Evolutionary conservation across 192 early-diverging fungal species (phyloP).

Genomic region (Phycomyces blakesleeanus): DNA sequence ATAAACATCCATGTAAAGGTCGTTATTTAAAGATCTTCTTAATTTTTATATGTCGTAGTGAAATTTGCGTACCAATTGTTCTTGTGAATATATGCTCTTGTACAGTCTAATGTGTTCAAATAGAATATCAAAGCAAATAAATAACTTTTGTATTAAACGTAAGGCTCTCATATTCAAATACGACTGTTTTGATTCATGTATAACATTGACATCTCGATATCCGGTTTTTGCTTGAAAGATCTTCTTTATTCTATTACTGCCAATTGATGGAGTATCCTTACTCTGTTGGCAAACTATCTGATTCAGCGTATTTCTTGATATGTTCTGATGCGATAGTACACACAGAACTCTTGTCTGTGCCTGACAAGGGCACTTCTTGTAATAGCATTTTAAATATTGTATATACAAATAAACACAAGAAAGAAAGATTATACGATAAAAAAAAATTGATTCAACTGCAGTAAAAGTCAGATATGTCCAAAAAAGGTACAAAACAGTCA

Average conservation of each 20-base stretch:
- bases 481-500: too few relatives aligned
- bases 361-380: conserved; percentile 1
- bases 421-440: background rate
- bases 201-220: background rate
- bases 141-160: too few relatives aligned
- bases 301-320: background rate
- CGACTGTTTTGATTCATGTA: conserved; percentile 1
- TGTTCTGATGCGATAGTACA: too few relatives aligned
- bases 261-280: background rate
- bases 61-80: conserved; percentile 9
- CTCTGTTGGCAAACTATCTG: background rate
- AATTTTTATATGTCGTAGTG: too few relatives aligned
- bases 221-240: too few relatives aligned
- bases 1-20: background rate
- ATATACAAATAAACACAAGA: too few relatives aligned
- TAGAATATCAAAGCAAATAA: too few relatives aligned
- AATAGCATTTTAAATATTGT: conserved; percentile 10
- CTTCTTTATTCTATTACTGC: conserved; percentile 9
- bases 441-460: too few relatives aligned
- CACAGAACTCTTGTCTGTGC: background rate
- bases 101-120: too few relatives aligned
- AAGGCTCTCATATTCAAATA: too few relatives aligned
- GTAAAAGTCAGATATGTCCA: too few relatives aligned
- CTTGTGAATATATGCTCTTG: conserved; percentile 4
- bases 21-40: background rate